Conservation (phyloP, 2,329 filamentous ascomycete genomes). For the Metarhizium sp. region DNA sequence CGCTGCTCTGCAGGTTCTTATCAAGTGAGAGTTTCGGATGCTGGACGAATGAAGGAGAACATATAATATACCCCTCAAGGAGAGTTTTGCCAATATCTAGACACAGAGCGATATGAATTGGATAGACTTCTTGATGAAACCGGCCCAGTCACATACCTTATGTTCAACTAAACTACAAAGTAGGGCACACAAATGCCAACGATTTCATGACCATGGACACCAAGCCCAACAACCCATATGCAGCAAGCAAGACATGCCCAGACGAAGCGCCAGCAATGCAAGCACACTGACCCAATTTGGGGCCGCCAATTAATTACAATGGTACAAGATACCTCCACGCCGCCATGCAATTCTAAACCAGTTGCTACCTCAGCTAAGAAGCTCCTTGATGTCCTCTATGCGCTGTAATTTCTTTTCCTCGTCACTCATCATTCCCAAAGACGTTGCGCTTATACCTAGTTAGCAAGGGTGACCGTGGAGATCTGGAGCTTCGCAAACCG, state of each 20-base stretch:
- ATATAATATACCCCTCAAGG: background rate
- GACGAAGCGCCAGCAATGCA: background rate
- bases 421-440: constrained; percentile 86
- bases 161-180: background rate
- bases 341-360: background rate
- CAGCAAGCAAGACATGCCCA: background rate
- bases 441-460: constrained; percentile 60
- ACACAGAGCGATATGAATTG: background rate
- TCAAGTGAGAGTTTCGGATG: constrained; percentile 12
- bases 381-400: constrained; percentile 88
- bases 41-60: background rate
- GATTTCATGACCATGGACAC: background rate
- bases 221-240: background rate
- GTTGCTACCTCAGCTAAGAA: constrained; percentile 50
- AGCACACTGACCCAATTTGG: background rate
- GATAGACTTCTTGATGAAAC: background rate
- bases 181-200: background rate
- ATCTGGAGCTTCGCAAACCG: background rate
- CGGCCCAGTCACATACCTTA: background rate
- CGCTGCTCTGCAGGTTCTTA: constrained; percentile 37
- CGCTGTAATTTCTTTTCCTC: constrained; percentile 85
- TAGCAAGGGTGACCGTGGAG: constrained; percentile 7
- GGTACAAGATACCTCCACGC: background rate
- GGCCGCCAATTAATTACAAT: background rate
- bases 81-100: background rate